Evolutionary conservation across 2,329 filamentous ascomycete genomes (phyloP), one percentile per base, ranked within the genome.

Genomic region (Fusarium newnesense): DNA sequence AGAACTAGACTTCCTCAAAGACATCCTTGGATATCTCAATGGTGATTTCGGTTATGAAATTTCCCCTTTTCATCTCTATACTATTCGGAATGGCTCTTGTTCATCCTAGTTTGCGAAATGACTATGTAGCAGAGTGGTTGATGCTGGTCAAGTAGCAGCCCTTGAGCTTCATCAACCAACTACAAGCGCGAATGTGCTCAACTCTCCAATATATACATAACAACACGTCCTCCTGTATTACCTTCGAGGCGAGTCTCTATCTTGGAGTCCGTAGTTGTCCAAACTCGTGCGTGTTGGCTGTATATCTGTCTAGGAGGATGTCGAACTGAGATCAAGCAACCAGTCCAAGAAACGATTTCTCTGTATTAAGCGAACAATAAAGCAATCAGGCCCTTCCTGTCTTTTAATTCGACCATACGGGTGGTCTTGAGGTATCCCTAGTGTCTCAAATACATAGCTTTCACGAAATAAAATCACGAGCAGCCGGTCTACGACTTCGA

Each of bases 241-340:
- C 1, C 7, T 19, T 7, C 8, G 3, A 9, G 16, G 7, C 5
- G 0, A 19, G 2, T 8, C 13, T 13, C 2, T 19, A 18, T 10
- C 2, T 1, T 10, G 19, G 16, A 50, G 16, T 19, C 7, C 1
- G 5, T n/a, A 2, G 11, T 36, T 21, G 32, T 21, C n/a, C 12
- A 5, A 10, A 26, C 12, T 52, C 49, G 30, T 34, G 32, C 6
- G n/a, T 36, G 9, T 36, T 36, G 16, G 18, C n/a, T 15, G 8
- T 26, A 16, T 36, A 52, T 2, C 32, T 26, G 9, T 10, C 11
- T 19, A 19, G 7, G 16, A 26, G n/a, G 11, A 26, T 21, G 15
- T 26, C 8, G 18, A 36, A 19, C n/a, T 11, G 15, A 12, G 13
- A 19, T 16, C 12, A 19, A 19, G 16, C 12, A 19, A 21, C 11